Percentiles rank a stretch among this genome's conserved stretches.
phyloP scores from a whole-genome alignment of 1,284 basidiomycete species.

The Ustilago vetiveriae region DNA sequence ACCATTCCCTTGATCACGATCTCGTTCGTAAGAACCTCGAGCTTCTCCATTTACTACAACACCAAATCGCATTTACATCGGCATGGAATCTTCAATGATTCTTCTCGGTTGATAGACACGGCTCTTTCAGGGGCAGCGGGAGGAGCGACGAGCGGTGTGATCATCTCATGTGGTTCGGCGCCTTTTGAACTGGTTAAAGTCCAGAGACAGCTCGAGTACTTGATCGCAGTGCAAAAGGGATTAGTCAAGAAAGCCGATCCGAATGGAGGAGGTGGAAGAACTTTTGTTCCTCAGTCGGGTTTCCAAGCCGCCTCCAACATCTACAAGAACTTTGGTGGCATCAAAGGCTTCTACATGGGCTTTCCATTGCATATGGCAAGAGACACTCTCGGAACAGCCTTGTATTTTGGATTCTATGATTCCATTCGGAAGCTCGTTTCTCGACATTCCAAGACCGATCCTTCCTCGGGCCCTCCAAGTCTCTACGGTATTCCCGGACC shows the following conservation, averaged over 20 bases:
- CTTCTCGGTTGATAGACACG: slow-evolving; percentile 35
- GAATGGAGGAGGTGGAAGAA: slow-evolving; percentile 2
- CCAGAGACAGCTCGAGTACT: slow-evolving; percentile 83
- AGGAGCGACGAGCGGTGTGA: slow-evolving; percentile 82
- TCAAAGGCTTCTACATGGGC: slow-evolving; percentile 65
- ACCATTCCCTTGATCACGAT: slow-evolving; percentile 96
- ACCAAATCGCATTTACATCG: slow-evolving; percentile 81
- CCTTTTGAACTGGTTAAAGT: slow-evolving; percentile 96
- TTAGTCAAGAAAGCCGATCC: slow-evolving; percentile 6
- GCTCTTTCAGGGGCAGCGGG: slow-evolving; percentile 67
- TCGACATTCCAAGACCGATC: slow-evolving; percentile 40
- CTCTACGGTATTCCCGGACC: slow-evolving; percentile 57
- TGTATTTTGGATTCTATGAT: slow-evolving; percentile 67
- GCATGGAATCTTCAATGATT: slow-evolving; percentile 20
- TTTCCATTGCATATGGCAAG: slow-evolving; percentile 59
- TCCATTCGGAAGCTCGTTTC: slow-evolving; percentile 53
- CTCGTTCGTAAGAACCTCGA: slow-evolving; percentile 89
- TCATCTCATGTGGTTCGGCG: slow-evolving; percentile 73
- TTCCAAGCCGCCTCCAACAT: slow-evolving; percentile 62
- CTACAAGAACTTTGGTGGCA: slow-evolving; percentile 57
- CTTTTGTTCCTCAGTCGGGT: slow-evolving; percentile 58
- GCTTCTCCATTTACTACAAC: slow-evolving; percentile 90
- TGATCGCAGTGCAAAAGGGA: slow-evolving; percentile 84
- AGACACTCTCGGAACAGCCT: slow-evolving; percentile 56
- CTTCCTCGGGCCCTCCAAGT: slow-evolving; percentile 17